phyloP scores from a whole-genome alignment of 208 protist genomes.

The Porcisia deanei region DNA sequence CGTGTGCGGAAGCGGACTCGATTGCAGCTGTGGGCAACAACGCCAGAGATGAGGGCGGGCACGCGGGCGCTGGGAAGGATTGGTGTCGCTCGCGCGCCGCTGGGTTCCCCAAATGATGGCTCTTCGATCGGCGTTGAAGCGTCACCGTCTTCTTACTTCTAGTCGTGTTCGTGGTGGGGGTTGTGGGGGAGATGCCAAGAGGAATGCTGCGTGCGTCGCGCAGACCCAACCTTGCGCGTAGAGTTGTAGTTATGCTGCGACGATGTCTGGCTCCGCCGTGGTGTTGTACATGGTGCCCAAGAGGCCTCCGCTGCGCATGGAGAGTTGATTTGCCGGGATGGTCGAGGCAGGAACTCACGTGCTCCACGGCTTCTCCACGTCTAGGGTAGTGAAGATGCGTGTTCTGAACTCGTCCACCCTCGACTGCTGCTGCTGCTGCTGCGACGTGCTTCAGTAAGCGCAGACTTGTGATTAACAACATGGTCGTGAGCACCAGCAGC shows the following conservation, averaged over 20 bases:
- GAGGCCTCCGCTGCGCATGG: too few relatives aligned
- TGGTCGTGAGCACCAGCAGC: neutral
- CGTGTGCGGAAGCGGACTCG: neutral
- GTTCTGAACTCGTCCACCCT: neutral
- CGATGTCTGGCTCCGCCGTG: neutral
- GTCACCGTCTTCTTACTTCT: neutral
- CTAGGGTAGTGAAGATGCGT: too few relatives aligned
- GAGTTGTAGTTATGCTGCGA: neutral
- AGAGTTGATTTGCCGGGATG: neutral
- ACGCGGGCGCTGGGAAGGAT: neutral
- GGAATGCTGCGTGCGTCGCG: slow-evolving; percentile 3
- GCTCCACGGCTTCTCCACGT: neutral
- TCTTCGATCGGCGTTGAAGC: neutral
- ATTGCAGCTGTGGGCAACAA: too few relatives aligned
- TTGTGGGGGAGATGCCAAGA: neutral
- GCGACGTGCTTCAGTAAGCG: slow-evolving; percentile 12
- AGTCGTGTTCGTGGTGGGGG: neutral
- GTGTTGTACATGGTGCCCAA: neutral
- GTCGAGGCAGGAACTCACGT: neutral
- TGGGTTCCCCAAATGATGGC: neutral
- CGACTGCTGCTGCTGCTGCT: neutral
- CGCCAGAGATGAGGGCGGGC: neutral
- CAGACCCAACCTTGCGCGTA: neutral
- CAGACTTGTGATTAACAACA: neutral
- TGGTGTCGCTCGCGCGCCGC: neutral